These are phyloP conservation scores for Sarcocystis neurona DNA, from an alignment of 169 alveolate genomes.

Conservation along the genomic window DNA sequence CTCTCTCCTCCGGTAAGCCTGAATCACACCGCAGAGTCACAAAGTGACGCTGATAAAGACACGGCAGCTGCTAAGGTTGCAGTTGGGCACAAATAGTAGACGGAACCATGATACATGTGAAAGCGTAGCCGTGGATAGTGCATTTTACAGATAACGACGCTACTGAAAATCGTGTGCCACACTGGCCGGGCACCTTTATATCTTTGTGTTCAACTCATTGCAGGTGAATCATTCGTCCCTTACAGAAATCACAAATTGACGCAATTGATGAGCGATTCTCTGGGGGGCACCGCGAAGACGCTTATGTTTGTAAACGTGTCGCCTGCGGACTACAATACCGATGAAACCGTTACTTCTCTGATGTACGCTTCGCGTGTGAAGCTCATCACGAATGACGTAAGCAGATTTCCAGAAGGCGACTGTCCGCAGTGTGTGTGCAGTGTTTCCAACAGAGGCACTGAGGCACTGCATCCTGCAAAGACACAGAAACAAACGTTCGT, in stretches of 20 bases:
- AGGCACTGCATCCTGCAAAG: background rate
- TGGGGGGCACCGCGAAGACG: conserved; percentile 88
- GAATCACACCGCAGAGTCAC: too few relatives aligned
- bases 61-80: too few relatives aligned
- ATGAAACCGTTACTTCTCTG: conserved; percentile 83
- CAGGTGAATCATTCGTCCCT: conserved; percentile 80
- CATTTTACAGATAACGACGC: too few relatives aligned
- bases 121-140: too few relatives aligned
- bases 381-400: conserved; percentile 79
- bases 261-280: conserved; percentile 87
- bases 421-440: background rate
- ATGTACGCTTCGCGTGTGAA: conserved; percentile 86
- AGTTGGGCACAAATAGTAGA: too few relatives aligned
- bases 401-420: background rate
- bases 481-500: too few relatives aligned
- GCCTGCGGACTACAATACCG: conserved; percentile 86
- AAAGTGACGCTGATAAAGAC: too few relatives aligned
- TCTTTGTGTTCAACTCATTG: too few relatives aligned
- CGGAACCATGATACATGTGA: too few relatives aligned
- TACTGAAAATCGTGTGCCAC: background rate
- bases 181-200: background rate
- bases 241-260: conserved; percentile 88
- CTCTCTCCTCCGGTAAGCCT: conserved; percentile 73
- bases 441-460: background rate
- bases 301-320: conserved; percentile 88